Conservation (phyloP, 2,329 filamentous ascomycete genomes). For the Arthroderma uncinatum region DNA sequence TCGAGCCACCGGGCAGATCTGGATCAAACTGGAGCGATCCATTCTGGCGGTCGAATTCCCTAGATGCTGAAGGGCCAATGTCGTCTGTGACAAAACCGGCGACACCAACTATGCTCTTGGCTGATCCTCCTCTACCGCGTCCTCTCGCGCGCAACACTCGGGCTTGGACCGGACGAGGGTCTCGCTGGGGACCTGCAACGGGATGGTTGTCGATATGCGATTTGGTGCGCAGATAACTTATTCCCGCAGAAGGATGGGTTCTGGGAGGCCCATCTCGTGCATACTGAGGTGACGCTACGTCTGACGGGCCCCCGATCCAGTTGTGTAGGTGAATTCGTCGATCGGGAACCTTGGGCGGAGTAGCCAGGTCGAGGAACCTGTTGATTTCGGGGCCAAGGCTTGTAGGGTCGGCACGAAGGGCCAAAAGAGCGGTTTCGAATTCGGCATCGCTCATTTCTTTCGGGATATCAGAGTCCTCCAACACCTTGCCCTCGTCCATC, state of each 20-base stretch:
- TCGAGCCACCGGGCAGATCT: slow-evolving; percentile 40
- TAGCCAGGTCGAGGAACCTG: slow-evolving; percentile 46
- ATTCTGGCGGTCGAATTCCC: slow-evolving; percentile 27
- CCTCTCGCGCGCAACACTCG: slow-evolving; percentile 45
- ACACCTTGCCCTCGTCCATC: slow-evolving; percentile 32
- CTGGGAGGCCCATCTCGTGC: slow-evolving; percentile 42
- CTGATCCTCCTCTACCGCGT: slow-evolving; percentile 23
- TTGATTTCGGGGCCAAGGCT: slow-evolving; percentile 43
- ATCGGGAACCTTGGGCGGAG: slow-evolving; percentile 29
- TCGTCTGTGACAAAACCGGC: slow-evolving; percentile 34
- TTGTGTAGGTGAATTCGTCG: slow-evolving; percentile 25
- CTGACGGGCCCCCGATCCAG: slow-evolving; percentile 28
- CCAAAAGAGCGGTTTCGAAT: slow-evolving; percentile 36
- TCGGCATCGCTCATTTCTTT: slow-evolving; percentile 35
- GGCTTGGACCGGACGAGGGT: slow-evolving; percentile 43
- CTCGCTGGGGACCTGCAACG: slow-evolving; percentile 47
- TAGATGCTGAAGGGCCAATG: slow-evolving; percentile 25
- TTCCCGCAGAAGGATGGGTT: slow-evolving; percentile 55
- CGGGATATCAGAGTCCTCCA: slow-evolving; percentile 21
- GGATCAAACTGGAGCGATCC: slow-evolving; percentile 36
- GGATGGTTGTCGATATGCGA: slow-evolving; percentile 50
- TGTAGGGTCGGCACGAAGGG: slow-evolving; percentile 31
- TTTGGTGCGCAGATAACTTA: slow-evolving; percentile 49
- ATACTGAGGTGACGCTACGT: slow-evolving; percentile 34
- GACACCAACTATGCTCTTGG: slow-evolving; percentile 29